These are phyloP conservation scores for Maudiozyma humilis DNA, from an alignment of 1,139 yeast genomes.

Conservation along the genomic window DNA sequence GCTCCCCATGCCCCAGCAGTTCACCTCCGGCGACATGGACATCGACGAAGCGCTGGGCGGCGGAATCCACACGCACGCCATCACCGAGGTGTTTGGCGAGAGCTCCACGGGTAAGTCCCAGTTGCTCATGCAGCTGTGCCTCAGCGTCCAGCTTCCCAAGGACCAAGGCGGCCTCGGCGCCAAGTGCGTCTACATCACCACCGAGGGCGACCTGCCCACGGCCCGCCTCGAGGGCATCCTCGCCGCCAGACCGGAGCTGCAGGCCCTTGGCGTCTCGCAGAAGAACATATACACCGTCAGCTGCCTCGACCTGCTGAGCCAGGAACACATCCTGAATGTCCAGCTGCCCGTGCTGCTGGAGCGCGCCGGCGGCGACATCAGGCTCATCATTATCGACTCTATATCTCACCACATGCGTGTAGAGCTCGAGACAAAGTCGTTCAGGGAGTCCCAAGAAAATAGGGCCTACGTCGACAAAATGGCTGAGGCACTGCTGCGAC, in stretches of 20 bases:
- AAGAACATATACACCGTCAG: slow-evolving; percentile 52
- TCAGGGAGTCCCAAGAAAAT: slow-evolving; percentile 34
- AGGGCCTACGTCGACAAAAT: slow-evolving; percentile 39
- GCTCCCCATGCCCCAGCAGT: slow-evolving; percentile 11
- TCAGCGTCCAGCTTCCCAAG: slow-evolving; percentile 45
- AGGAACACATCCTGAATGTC: slow-evolving; percentile 63
- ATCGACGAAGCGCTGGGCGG: slow-evolving; percentile 57
- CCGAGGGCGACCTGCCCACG: slow-evolving; percentile 69
- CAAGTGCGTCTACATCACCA: slow-evolving; percentile 57
- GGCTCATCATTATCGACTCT: slow-evolving; percentile 64
- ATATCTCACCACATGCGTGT: slow-evolving; percentile 79
- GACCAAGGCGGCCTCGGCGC: slow-evolving; percentile 41
- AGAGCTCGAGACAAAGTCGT: slow-evolving; percentile 41
- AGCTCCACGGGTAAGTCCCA: slow-evolving; percentile 85
- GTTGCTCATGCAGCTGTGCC: slow-evolving; percentile 54
- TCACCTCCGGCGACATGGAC: slow-evolving; percentile 53
- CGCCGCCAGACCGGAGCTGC: slow-evolving; percentile 27
- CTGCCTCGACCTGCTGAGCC: slow-evolving; percentile 61
- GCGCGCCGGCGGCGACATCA: slow-evolving; percentile 36
- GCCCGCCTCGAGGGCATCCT: slow-evolving; percentile 40
- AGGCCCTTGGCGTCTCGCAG: slow-evolving; percentile 32
- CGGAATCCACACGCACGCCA: slow-evolving; percentile 57
- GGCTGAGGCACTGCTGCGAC: slow-evolving; percentile 41
- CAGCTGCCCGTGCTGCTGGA: slow-evolving; percentile 57
- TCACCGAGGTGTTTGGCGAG: slow-evolving; percentile 78